Evolutionary conservation across 306 rosid genomes (phyloP).

Genomic region (Citrullus mucosospermus): DNA sequence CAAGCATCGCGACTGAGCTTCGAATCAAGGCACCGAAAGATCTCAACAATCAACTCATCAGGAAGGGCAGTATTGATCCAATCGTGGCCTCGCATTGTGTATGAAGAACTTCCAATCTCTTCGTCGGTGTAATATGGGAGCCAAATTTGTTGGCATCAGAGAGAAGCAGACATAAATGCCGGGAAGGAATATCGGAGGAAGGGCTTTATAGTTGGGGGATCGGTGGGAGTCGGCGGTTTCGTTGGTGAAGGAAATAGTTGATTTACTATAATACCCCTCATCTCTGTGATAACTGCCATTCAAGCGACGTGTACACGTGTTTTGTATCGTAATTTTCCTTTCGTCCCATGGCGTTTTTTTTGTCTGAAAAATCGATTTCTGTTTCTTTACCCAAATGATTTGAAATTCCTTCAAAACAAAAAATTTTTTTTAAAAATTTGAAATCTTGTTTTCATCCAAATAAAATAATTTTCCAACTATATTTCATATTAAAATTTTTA

Average conservation of each 20-base stretch:
- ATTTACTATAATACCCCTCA: not conserved
- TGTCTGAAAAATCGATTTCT: not conserved
- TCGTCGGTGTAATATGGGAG: not conserved
- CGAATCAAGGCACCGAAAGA: slow-evolving; percentile 47
- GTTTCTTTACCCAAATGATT: no score
- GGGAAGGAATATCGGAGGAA: not conserved
- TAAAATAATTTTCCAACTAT: no score
- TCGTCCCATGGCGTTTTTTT: not conserved
- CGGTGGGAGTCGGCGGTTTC: slow-evolving; percentile 11
- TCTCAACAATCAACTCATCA: slow-evolving; percentile 71
- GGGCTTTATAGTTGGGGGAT: not conserved
- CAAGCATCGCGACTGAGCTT: slow-evolving; percentile 64
- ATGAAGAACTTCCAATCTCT: not conserved
- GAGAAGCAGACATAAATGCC: not conserved
- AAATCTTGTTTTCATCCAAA: no score
- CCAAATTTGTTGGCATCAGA: not conserved
- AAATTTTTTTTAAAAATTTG: no score
- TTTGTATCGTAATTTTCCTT: not conserved
- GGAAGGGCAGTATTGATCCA: slow-evolving; percentile 66
- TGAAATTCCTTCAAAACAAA: no score
- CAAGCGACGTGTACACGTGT: not conserved
- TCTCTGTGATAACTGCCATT: not conserved
- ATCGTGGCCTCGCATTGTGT: slow-evolving; percentile 44
- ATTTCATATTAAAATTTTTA: no score
- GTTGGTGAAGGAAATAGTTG: not conserved